Conservation (phyloP, 768 basidiomycete genomes). For the Lentinus tigrinus region DNA sequence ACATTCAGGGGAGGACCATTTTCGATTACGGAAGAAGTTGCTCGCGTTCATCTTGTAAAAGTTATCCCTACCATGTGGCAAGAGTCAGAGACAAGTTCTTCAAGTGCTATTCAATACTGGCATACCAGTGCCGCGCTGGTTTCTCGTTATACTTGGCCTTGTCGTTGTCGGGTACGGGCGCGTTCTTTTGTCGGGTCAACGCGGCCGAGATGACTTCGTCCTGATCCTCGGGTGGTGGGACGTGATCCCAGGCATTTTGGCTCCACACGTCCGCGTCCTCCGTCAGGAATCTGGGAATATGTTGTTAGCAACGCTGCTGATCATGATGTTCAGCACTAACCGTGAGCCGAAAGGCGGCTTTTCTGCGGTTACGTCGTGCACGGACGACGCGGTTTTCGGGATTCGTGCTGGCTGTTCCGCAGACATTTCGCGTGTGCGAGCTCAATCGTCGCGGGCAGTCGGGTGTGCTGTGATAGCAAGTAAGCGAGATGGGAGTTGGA, state of each 20-base stretch:
- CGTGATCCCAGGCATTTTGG: constrained; percentile 92
- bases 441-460: no score
- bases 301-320: neutral
- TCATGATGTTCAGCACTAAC: constrained; percentile 32
- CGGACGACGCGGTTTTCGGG: constrained; percentile 51
- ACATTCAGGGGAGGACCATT: constrained; percentile 55
- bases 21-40: constrained; percentile 94
- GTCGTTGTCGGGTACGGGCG: constrained; percentile 74
- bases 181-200: constrained; percentile 63
- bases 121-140: constrained; percentile 71
- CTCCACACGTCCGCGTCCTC: constrained; percentile 75
- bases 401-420: neutral
- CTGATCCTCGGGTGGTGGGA: constrained; percentile 81
- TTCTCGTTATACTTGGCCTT: constrained; percentile 70
- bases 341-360: constrained; percentile 74
- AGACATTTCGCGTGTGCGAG: neutral
- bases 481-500: neutral
- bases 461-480: neutral
- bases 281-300: constrained; percentile 57
- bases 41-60: constrained; percentile 85
- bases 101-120: neutral
- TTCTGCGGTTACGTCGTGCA: constrained; percentile 53
- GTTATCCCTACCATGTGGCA: constrained; percentile 63
- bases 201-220: constrained; percentile 68
- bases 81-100: no score